Evolutionary conservation across 169 alveolate species (phyloP).

Genomic region (Plasmodium relictum): DNA sequence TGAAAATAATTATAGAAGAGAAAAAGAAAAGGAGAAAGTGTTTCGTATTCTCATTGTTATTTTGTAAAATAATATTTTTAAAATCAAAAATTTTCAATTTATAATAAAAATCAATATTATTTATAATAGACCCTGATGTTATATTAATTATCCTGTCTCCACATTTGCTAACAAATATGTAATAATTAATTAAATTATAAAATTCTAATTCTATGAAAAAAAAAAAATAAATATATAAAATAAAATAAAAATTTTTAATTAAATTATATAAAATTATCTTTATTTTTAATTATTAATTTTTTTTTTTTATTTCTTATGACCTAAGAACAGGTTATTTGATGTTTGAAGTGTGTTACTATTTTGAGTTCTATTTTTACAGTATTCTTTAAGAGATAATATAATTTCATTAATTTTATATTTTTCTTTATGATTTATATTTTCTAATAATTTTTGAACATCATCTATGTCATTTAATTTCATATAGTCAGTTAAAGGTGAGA

Average conservation of each 20-base stretch:
- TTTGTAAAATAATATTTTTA: conserved; percentile 29
- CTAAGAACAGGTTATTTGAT: background rate
- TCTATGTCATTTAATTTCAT: conserved; percentile 59
- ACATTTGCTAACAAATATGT: conserved; percentile 55
- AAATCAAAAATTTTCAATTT: conserved; percentile 30
- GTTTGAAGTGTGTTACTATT: background rate
- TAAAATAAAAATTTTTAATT: background rate
- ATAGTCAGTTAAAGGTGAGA: conserved; percentile 45
- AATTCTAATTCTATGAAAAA: conserved; percentile 29
- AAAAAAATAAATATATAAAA: background rate
- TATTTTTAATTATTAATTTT: background rate
- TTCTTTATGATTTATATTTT: conserved; percentile 10
- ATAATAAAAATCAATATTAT: conserved; percentile 68
- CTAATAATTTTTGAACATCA: conserved; percentile 28
- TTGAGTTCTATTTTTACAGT: background rate
- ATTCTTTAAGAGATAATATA: conserved; percentile 32
- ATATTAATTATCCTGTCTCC: conserved; percentile 32
- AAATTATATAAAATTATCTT: background rate
- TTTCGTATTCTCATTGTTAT: conserved; percentile 25
- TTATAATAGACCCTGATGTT: conserved; percentile 42
- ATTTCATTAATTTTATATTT: conserved; percentile 24
- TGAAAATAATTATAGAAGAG: conserved; percentile 65
- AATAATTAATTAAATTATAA: conserved; percentile 24
- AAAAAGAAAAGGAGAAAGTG: conserved; percentile 52
- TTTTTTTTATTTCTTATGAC: background rate